Base-by-base conservation (phyloP, 768 basidiomycete species). In the Lactarius indigo region DNA sequence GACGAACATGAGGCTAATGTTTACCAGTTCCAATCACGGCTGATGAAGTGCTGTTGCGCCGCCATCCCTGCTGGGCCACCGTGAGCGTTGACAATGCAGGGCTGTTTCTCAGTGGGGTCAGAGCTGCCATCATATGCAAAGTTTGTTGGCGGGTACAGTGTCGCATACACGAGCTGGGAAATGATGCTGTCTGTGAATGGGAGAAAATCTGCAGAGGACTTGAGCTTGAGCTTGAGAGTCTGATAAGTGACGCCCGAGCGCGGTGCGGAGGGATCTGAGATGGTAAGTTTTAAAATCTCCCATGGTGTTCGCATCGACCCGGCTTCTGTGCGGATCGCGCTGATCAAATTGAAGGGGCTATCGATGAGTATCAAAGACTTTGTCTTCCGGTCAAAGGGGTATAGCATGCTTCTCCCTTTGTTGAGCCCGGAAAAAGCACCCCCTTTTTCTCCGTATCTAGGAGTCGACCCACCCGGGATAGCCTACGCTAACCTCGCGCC, bases 11-110 rank as follows among this genome's bases (percentile, higher is more conserved):
- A 57, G 26, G 23, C 28, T 5, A 23, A 33, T 15, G 63, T 23
- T 7, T 64, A 89, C 90, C 88, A 91, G 23, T 82, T 88, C 78
- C 83, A 91, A 44, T 42, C 59, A 5, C 59, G 59, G 26, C 59
- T 59, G 42, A 42, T 59, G 30, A 59, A 59, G 30, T 59, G 47
- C 12, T 59, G 59, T 10, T 87, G 85, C 1, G 68, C 23, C 3
- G 78, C 76, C 5, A 79, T 74, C 3, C 70, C 71, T 0, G 89
- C 92, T 0, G 92, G 92, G 6, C 66, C 66, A 12, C 66, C 66
- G 12, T 68, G 66, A n/a, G 50, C 57, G 30, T 56, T 59, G 47
- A 68, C 63, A 31, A 68, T 35, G 30, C 66, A 68, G 26, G 66
- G 66, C n/a, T 62, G 66, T 17, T 60, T 64, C 63, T 68, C 66